A percentile compares a stretch with the other conserved stretches of the same genome.
These are phyloP conservation scores for Thielaviopsis musarum DNA, from an alignment of 2,329 filamentous ascomycete genomes.

Conservation along the genomic window DNA sequence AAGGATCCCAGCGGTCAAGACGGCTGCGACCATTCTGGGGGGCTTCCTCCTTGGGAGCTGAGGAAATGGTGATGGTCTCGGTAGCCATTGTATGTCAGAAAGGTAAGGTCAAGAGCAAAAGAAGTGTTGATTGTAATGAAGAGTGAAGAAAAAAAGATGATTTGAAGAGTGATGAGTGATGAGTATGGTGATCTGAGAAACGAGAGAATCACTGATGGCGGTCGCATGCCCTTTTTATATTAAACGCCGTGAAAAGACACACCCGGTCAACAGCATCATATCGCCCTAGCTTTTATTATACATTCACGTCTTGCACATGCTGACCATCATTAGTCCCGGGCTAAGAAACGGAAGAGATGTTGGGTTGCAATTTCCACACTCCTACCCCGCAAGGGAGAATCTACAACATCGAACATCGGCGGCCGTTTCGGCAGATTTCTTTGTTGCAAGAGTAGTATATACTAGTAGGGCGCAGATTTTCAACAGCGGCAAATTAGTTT, in stretches of 20 bases:
- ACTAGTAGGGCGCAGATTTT: too few relatives aligned
- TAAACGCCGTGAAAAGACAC: constrained; percentile 6
- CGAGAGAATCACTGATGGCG: neutral
- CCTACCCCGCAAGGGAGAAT: neutral
- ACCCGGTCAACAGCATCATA: neutral
- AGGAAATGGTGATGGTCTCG: constrained; percentile 3
- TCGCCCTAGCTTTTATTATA: neutral
- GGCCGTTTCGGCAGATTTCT: neutral
- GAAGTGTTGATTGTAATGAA: neutral
- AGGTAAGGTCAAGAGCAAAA: neutral
- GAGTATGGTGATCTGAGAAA: neutral
- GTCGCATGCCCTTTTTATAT: constrained; percentile 1
- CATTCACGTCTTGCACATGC: neutral
- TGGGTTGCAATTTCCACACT: neutral
- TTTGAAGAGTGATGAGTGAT: neutral
- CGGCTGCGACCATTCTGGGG: constrained; percentile 3
- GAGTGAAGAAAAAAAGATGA: neutral
- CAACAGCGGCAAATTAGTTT: too few relatives aligned
- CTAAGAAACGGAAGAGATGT: neutral
- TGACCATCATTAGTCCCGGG: neutral
- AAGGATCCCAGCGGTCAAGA: constrained; percentile 35
- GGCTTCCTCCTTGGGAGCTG: neutral
- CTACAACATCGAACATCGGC: neutral
- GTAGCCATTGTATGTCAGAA: neutral
- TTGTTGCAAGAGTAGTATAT: neutral